Conservation (phyloP, 345 rosid species). For the Aethionema arabicum region DNA sequence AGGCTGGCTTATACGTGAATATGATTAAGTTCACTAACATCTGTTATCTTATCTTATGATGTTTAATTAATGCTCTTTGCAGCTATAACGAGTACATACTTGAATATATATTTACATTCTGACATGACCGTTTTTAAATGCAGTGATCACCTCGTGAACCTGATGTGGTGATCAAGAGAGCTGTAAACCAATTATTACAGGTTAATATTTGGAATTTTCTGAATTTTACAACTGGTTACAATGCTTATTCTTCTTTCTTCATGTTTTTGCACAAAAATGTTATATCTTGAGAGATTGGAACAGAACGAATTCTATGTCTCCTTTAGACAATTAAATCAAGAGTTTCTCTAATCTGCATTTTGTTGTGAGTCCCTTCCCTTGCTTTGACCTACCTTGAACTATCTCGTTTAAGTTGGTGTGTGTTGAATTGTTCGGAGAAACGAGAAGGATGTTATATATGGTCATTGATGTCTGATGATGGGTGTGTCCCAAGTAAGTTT, state of each 20-base stretch:
- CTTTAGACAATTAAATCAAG: too few species aligned
- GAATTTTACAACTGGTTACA: not conserved
- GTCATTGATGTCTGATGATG: conserved; percentile 60
- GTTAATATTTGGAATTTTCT: conserved; percentile 38
- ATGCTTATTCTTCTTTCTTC: not conserved
- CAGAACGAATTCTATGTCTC: not conserved
- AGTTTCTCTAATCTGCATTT: not conserved
- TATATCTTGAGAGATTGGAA: not conserved
- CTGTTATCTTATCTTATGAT: too few species aligned
- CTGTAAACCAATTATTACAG: conserved; percentile 95
- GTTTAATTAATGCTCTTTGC: conserved; percentile 12
- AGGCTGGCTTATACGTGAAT: too few species aligned
- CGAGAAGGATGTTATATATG: conserved; percentile 73
- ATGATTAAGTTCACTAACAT: too few species aligned
- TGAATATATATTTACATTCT: not conserved
- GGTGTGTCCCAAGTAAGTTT: conserved; percentile 62
- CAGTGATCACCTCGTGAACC: conserved; percentile 97
- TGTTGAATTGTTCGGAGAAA: conserved; percentile 44
- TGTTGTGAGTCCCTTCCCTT: conserved; percentile 6
- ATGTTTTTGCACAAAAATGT: conserved; percentile 2
- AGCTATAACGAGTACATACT: conserved; percentile 6
- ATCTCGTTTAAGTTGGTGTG: conserved; percentile 7
- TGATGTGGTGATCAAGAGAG: conserved; percentile 62
- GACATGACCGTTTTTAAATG: conserved; percentile 28
- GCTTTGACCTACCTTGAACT: conserved; percentile 10